These are phyloP conservation scores for Candida orba DNA, from an alignment of 805 yeast genomes.

Conservation along the genomic window DNA sequence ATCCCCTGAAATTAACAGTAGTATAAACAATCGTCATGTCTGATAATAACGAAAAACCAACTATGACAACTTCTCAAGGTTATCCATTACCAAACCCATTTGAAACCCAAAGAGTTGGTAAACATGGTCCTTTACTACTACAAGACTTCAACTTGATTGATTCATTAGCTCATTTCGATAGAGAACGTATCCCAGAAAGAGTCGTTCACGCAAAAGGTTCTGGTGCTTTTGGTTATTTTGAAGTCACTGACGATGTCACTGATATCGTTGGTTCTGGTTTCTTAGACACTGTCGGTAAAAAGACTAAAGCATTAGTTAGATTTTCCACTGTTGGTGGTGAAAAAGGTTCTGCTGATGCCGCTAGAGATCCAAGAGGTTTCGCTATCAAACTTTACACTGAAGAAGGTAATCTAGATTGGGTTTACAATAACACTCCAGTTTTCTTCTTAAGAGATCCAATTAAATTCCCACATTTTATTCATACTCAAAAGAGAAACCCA, in stretches of 20 bases:
- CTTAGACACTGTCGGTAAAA: constrained; percentile 70
- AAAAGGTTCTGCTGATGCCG: constrained; percentile 72
- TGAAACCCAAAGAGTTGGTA: constrained; percentile 68
- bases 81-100: constrained; percentile 71
- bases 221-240: constrained; percentile 84
- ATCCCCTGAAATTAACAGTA: not conserved
- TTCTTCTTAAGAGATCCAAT: constrained; percentile 81
- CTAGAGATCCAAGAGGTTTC: constrained; percentile 85
- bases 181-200: constrained; percentile 88
- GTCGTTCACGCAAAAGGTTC: constrained; percentile 93
- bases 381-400: constrained; percentile 75
- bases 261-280: constrained; percentile 67
- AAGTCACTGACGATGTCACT: constrained; percentile 78
- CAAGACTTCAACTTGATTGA: constrained; percentile 81
- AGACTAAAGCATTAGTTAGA: constrained; percentile 63
- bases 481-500: constrained; percentile 84
- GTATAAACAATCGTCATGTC: constrained; percentile 1
- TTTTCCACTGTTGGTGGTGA: constrained; percentile 89
- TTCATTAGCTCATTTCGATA: constrained; percentile 77
- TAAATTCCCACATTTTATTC: constrained; percentile 83
- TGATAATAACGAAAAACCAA: constrained; percentile 30
- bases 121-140: constrained; percentile 70
- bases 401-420: constrained; percentile 81
- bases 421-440: constrained; percentile 79
- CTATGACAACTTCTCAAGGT: constrained; percentile 67